Evolutionary conservation across 192 early-diverging fungal species (phyloP).

Genomic region (Glomus cerebriforme): DNA sequence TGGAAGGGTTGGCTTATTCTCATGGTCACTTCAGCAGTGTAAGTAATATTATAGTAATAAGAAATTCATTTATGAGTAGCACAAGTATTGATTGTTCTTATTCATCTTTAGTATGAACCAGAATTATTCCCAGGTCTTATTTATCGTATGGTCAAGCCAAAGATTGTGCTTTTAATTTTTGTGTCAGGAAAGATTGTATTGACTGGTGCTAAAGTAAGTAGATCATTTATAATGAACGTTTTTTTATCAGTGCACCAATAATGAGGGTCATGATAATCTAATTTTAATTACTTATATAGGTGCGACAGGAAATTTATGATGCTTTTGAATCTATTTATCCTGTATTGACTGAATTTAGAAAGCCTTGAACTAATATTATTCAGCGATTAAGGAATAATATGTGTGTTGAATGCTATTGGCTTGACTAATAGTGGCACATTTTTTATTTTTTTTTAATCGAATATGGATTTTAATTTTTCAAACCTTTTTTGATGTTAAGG

Average conservation of each 20-base stretch:
- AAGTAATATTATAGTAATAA: conserved; percentile 39
- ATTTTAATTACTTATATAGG: conserved; percentile 28
- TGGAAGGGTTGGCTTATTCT: conserved; percentile 93
- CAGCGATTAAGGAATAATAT: background rate
- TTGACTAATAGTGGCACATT: background rate
- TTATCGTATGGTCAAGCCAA: conserved; percentile 98
- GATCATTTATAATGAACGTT: too few relatives aligned
- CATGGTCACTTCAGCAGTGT: conserved; percentile 92
- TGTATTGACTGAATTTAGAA: conserved; percentile 87
- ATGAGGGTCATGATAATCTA: too few relatives aligned
- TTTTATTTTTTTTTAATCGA: background rate
- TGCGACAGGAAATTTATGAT: conserved; percentile 96
- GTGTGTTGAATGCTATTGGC: background rate
- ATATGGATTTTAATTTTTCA: background rate
- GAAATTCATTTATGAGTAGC: conserved; percentile 6
- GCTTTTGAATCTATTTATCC: conserved; percentile 99
- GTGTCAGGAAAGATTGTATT: conserved; percentile 99
- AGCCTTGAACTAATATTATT: conserved; percentile 52
- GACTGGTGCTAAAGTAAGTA: conserved; percentile 90
- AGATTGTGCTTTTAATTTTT: conserved; percentile 98
- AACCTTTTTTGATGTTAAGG: background rate
- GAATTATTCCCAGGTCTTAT: conserved; percentile 99
- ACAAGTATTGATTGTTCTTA: background rate
- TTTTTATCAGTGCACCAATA: too few relatives aligned
- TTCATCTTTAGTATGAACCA: conserved; percentile 82